Percentiles rank a stretch among this genome's conserved stretches.
Evolutionary conservation across 2,329 filamentous ascomycete species (phyloP).

Genomic region (Aureobasidium lini): DNA sequence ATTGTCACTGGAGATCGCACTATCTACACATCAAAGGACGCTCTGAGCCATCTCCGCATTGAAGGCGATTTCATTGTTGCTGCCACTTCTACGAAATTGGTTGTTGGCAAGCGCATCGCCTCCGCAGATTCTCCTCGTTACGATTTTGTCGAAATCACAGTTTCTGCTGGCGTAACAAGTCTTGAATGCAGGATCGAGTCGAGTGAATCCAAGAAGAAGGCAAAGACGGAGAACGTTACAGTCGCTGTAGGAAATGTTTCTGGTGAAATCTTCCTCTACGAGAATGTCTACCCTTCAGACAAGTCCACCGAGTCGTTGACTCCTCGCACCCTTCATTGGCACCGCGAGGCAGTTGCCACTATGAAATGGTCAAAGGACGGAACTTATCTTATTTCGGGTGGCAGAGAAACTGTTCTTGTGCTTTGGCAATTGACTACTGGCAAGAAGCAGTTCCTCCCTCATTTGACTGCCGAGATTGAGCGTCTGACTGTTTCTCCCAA

Average conservation of each 20-base stretch:
- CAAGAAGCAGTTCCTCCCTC: slow-evolving; percentile 76
- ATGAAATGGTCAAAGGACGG: slow-evolving; percentile 92
- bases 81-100: slow-evolving; percentile 46
- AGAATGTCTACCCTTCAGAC: slow-evolving; percentile 29
- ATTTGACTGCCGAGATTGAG: slow-evolving; percentile 78
- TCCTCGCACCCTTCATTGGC: slow-evolving; percentile 77
- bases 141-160: slow-evolving; percentile 48
- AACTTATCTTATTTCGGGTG: slow-evolving; percentile 94
- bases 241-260: slow-evolving; percentile 68
- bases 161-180: slow-evolving; percentile 58
- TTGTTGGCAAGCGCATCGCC: slow-evolving; percentile 50
- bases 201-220: slow-evolving; percentile 28
- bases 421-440: slow-evolving; percentile 90
- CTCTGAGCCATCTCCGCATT: slow-evolving; percentile 34
- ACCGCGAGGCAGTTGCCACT: slow-evolving; percentile 71
- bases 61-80: slow-evolving; percentile 51
- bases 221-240: slow-evolving; percentile 49
- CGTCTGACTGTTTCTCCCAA: slow-evolving; percentile 73
- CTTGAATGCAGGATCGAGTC: slow-evolving; percentile 50
- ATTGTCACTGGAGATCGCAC: slow-evolving; percentile 31
- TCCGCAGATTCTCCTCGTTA: slow-evolving; percentile 8
- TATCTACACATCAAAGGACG: slow-evolving; percentile 29
- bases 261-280: slow-evolving; percentile 75
- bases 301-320: slow-evolving; percentile 26
- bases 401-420: slow-evolving; percentile 79